Evolutionary conservation across 1,284 basidiomycete genomes (phyloP).

Genomic region (Coniophora puteana): DNA sequence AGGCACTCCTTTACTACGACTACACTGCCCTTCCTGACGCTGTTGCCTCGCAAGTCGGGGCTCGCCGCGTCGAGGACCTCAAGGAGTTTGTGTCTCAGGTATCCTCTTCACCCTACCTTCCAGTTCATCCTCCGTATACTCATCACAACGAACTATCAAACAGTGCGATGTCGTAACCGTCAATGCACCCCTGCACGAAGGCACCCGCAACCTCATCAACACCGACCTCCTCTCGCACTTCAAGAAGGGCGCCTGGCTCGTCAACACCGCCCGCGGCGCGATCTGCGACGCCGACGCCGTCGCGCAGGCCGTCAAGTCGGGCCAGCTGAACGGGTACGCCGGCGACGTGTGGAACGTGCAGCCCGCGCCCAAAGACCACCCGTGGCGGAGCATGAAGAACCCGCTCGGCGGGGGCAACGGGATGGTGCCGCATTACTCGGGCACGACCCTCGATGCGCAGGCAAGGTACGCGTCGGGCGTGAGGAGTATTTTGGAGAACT

Average conservation of each 20-base stretch:
- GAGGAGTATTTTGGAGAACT: slow-evolving; percentile 76
- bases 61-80: slow-evolving; percentile 74
- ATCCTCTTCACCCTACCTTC: no score
- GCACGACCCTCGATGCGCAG: slow-evolving; percentile 88
- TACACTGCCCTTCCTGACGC: slow-evolving; percentile 73
- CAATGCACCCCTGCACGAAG: slow-evolving; percentile 88
- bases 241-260: slow-evolving; percentile 79
- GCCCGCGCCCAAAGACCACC: slow-evolving; percentile 79
- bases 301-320: slow-evolving; percentile 69
- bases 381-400: slow-evolving; percentile 82
- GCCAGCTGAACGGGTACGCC: slow-evolving; percentile 65
- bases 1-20: slow-evolving; percentile 90
- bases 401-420: slow-evolving; percentile 74
- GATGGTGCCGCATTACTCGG: slow-evolving; percentile 79
- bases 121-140: background rate
- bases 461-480: slow-evolving; percentile 80
- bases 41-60: slow-evolving; percentile 67
- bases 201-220: slow-evolving; percentile 77
- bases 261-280: slow-evolving; percentile 90
- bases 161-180: slow-evolving; percentile 82
- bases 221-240: slow-evolving; percentile 79
- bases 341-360: slow-evolving; percentile 75
- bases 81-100: slow-evolving; percentile 65
- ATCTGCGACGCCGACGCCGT: slow-evolving; percentile 83
- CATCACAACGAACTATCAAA: background rate